A percentile compares a stretch with the other conserved stretches of the same genome.
Evolutionary conservation across 345 rosid species (phyloP).

Genomic region (Excoecaria agallocha): DNA sequence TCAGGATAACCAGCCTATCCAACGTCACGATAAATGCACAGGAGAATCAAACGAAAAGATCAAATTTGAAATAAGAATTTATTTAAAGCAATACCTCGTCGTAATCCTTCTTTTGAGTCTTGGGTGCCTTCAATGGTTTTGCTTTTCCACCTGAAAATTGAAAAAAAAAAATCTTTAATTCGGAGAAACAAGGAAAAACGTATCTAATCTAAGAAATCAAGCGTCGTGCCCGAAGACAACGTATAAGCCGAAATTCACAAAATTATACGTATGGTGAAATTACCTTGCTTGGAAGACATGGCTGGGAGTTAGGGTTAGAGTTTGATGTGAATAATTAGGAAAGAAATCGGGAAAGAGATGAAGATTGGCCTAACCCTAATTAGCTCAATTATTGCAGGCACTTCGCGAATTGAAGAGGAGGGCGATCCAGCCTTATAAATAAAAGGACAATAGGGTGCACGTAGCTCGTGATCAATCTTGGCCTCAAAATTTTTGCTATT

Average conservation of each 20-base stretch:
- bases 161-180: neutral
- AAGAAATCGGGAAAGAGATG: neutral
- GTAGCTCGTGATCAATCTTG: neutral
- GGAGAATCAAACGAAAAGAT: neutral
- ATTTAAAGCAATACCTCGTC: constrained; percentile 55
- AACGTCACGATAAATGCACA: neutral
- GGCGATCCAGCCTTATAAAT: neutral
- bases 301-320: constrained; percentile 26
- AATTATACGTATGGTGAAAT: neutral
- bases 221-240: neutral
- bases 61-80: neutral
- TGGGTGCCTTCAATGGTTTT: constrained; percentile 84
- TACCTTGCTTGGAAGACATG: constrained; percentile 71
- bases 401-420: neutral
- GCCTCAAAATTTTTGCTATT: neutral
- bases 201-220: neutral
- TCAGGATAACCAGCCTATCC: neutral
- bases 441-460: neutral
- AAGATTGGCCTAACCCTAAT: constrained; percentile 28
- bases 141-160: constrained; percentile 62
- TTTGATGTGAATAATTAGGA: neutral
- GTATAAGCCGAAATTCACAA: neutral
- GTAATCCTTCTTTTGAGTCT: constrained; percentile 61
- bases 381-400: neutral
- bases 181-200: neutral